Percentiles rank a stretch among this genome's conserved stretches.
These are phyloP conservation scores for Verticillium klebahnii DNA, from an alignment of 2,329 filamentous ascomycete genomes.

Conservation along the genomic window DNA sequence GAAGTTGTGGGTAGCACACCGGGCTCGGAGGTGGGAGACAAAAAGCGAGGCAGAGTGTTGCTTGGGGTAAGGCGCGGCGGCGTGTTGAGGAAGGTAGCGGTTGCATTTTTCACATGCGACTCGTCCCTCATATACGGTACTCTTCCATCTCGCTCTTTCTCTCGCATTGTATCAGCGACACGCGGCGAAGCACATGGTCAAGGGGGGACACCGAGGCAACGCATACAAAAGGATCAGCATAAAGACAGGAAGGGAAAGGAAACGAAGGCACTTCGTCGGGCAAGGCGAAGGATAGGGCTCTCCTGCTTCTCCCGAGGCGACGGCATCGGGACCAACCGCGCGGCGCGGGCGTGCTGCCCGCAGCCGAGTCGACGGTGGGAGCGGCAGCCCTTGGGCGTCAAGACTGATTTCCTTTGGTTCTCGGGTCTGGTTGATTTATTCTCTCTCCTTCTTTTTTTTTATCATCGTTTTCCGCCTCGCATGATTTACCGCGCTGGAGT, in stretches of 20 bases:
- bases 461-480: neutral
- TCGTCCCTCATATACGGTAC: neutral
- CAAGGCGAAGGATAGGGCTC: neutral
- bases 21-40: neutral
- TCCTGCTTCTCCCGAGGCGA: neutral
- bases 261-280: neutral
- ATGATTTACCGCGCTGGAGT: neutral
- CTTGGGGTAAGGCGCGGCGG: neutral
- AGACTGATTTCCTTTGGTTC: neutral
- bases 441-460: neutral
- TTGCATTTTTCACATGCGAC: neutral
- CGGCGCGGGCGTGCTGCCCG: neutral
- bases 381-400: neutral
- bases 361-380: neutral
- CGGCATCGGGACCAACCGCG: neutral
- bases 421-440: neutral
- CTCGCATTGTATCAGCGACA: neutral
- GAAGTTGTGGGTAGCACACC: neutral
- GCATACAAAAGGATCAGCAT: neutral
- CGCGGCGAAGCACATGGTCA: neutral
- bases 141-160: neutral
- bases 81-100: neutral
- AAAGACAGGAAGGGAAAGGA: neutral
- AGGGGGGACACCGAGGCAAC: neutral
- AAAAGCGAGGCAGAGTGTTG: neutral